Evolutionary conservation across 352 stramenopile genomes (phyloP).

Genomic region (Elongisporangium anandrum): DNA sequence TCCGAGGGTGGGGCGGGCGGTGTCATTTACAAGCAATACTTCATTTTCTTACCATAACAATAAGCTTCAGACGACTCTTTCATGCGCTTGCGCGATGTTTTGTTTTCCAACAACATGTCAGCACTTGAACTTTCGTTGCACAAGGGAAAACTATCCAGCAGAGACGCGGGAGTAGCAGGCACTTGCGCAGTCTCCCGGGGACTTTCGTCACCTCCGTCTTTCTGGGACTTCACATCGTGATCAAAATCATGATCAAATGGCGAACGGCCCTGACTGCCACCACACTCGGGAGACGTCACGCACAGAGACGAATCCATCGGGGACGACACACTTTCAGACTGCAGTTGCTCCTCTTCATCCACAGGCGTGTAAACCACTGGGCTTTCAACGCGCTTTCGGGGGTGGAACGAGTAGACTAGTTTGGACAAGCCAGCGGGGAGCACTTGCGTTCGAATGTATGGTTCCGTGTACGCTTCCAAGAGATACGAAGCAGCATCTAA

Average conservation of each 20-base stretch:
- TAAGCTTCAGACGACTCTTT: conserved; percentile 37
- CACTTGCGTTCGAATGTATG: conserved; percentile 77
- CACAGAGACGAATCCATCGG: conserved; percentile 62
- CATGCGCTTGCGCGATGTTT: conserved; percentile 37
- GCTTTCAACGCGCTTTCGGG: conserved; percentile 49
- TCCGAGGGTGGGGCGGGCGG: conserved; percentile 14
- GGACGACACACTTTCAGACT: conserved; percentile 31
- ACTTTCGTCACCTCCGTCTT: conserved; percentile 43
- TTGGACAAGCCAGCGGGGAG: conserved; percentile 65
- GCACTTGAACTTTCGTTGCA: conserved; percentile 74
- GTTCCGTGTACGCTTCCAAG: conserved; percentile 70
- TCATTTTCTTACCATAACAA: conserved; percentile 59
- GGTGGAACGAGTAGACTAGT: conserved; percentile 72
- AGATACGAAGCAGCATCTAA: conserved; percentile 77
- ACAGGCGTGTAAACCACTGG: conserved; percentile 35
- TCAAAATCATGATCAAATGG: conserved; percentile 76
- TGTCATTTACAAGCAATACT: conserved; percentile 53
- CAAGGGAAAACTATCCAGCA: conserved; percentile 51
- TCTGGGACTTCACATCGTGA: conserved; percentile 51
- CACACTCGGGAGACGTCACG: conserved; percentile 73
- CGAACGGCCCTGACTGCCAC: conserved; percentile 59
- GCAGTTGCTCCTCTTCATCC: conserved; percentile 42
- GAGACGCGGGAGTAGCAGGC: conserved; percentile 25
- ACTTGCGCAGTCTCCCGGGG: conserved; percentile 41
- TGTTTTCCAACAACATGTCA: conserved; percentile 63